These are phyloP conservation scores for Fusarium bulbicola DNA, from an alignment of 2,329 filamentous ascomycete species.

Conservation along the genomic window DNA sequence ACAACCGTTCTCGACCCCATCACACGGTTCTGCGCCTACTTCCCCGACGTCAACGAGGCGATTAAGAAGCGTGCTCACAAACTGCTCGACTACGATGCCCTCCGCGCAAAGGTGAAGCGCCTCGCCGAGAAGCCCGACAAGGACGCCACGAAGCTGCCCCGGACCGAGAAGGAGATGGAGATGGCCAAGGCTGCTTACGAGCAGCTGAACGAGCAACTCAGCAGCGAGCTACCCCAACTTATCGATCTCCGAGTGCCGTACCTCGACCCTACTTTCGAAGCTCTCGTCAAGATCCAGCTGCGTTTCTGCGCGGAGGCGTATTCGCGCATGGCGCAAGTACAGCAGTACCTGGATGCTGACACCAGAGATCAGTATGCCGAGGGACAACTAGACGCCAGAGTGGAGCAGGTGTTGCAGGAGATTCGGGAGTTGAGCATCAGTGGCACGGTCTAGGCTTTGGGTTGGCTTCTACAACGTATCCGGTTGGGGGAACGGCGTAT, in stretches of 20 bases:
- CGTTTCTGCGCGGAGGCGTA: conserved; percentile 98
- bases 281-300: conserved; percentile 97
- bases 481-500: conserved; percentile 41
- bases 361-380: conserved; percentile 96
- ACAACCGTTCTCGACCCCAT: conserved; percentile 96
- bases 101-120: conserved; percentile 96
- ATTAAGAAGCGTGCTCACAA: conserved; percentile 99
- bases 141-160: conserved; percentile 94
- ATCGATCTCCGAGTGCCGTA: conserved; percentile 98
- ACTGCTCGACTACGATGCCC: conserved; percentile 95
- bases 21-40: conserved; percentile 95
- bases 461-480: conserved; percentile 9
- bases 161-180: conserved; percentile 95
- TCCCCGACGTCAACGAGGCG: conserved; percentile 98
- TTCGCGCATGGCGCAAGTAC: conserved; percentile 97
- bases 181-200: conserved; percentile 95
- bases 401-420: conserved; percentile 96
- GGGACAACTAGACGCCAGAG: conserved; percentile 87
- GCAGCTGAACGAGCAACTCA: conserved; percentile 95
- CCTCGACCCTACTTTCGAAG: conserved; percentile 95
- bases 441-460: conserved; percentile 64
- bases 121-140: conserved; percentile 99
- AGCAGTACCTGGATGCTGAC: conserved; percentile 96
- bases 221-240: conserved; percentile 89
- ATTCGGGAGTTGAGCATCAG: conserved; percentile 96